Evolutionary conservation across 2,329 filamentous ascomycete genomes (phyloP).

Genomic region (Alternaria atra): DNA sequence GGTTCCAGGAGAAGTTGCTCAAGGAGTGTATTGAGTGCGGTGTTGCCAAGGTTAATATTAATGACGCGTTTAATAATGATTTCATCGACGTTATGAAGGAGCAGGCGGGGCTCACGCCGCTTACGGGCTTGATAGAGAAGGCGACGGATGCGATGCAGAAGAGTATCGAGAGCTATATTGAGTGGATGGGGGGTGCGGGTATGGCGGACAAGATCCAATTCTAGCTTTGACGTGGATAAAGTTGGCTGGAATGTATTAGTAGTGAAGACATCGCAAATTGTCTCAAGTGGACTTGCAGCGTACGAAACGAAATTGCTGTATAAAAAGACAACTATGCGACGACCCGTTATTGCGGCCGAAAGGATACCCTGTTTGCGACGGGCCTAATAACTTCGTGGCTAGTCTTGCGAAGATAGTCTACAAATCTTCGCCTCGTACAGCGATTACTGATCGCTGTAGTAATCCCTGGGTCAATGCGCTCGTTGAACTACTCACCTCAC

Average conservation of each 20-base stretch:
- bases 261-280: neutral
- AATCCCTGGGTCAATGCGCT: too few species aligned
- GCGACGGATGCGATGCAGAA: slow-evolving; percentile 64
- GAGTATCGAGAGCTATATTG: slow-evolving; percentile 65
- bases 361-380: neutral
- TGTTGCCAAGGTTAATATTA: slow-evolving; percentile 67
- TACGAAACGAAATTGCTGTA: neutral
- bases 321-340: neutral
- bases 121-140: slow-evolving; percentile 65
- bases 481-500: too few species aligned
- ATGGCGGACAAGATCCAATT: slow-evolving; percentile 37
- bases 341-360: neutral
- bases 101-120: slow-evolving; percentile 60
- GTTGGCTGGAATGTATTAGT: neutral
- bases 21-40: slow-evolving; percentile 64
- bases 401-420: neutral
- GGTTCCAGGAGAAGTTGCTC: slow-evolving; percentile 64
- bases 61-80: slow-evolving; percentile 65
- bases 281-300: neutral
- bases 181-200: slow-evolving; percentile 56
- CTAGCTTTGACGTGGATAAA: neutral
- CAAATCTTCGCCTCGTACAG: neutral
- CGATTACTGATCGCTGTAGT: neutral
- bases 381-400: neutral
- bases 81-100: slow-evolving; percentile 59